phyloP scores from a whole-genome alignment of 2,329 filamentous ascomycete genomes.

The Verticillium zaregamsianum region DNA sequence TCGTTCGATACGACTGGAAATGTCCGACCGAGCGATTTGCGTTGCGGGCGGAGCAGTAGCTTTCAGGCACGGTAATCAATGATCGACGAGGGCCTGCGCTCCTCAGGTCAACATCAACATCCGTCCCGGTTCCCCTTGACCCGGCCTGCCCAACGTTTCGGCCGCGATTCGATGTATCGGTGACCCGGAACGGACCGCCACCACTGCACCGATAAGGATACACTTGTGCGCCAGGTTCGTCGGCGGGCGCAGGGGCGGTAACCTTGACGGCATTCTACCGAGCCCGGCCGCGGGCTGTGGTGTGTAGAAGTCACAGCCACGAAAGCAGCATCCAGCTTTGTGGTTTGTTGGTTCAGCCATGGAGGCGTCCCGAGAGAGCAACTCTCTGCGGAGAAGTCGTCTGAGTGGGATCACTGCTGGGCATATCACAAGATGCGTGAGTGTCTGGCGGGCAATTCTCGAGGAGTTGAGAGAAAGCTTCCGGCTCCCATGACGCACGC shows the following conservation, averaged over 20 bases:
- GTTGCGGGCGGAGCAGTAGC: not conserved
- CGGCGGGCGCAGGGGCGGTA: not conserved
- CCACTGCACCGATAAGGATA: not conserved
- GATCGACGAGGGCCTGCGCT: not conserved
- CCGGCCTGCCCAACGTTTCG: not conserved
- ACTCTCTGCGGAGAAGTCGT: not conserved
- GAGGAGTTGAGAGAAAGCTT: not conserved
- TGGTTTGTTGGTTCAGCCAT: not conserved
- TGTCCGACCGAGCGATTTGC: not conserved
- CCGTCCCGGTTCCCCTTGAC: not conserved
- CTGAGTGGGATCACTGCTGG: not conserved
- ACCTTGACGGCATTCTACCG: not conserved
- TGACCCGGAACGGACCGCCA: not conserved
- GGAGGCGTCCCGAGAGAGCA: not conserved
- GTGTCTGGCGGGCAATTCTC: not conserved
- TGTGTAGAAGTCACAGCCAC: not conserved
- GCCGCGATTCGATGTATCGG: not conserved
- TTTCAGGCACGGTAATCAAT: not conserved
- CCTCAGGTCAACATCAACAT: not conserved
- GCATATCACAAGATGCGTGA: not conserved
- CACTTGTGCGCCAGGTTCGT: not conserved
- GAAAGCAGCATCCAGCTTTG: not conserved
- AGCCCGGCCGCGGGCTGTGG: not conserved
- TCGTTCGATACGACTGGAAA: not conserved
- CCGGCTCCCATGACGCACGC: not conserved